Evolutionary conservation across 371 early-diverging fungal species (phyloP).

Genomic region (Rhizopus delemar): DNA sequence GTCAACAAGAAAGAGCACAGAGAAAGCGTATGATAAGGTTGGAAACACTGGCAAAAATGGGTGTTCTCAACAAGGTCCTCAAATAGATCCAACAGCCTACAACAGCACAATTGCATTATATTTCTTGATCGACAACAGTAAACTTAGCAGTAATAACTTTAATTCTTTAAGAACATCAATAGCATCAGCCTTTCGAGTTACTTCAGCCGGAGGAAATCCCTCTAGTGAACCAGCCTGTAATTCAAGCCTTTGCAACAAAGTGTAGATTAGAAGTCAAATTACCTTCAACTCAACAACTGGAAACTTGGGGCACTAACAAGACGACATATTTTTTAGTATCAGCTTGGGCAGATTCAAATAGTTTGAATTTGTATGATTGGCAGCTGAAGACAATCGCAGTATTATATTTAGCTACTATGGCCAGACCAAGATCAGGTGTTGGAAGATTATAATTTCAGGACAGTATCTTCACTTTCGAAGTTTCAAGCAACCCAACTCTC

Average conservation of each 20-base stretch:
- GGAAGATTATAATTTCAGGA: constrained; percentile 19
- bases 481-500: no score
- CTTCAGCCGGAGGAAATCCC: neutral
- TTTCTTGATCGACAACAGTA: neutral
- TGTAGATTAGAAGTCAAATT: neutral
- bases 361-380: constrained; percentile 2
- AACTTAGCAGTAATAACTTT: neutral
- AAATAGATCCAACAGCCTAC: neutral
- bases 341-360: neutral
- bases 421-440: constrained; percentile 26
- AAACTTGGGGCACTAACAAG: constrained; percentile 12
- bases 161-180: constrained; percentile 11
- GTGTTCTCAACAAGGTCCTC: neutral
- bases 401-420: constrained; percentile 20
- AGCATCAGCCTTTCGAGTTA: constrained; percentile 3
- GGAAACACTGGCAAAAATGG: constrained; percentile 8
- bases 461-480: neutral
- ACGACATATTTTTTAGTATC: constrained; percentile 1
- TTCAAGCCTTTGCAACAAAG: constrained; percentile 6
- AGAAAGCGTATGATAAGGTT: constrained; percentile 6
- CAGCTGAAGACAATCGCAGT: constrained; percentile 19
- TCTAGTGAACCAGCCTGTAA: neutral
- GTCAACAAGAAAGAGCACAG: neutral
- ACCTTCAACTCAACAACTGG: neutral
- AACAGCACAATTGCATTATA: neutral